Evolutionary conservation across 768 basidiomycete species (phyloP), one percentile per base, ranked within the genome.

Genomic region (Xerocomus brunneocitrinus): DNA sequence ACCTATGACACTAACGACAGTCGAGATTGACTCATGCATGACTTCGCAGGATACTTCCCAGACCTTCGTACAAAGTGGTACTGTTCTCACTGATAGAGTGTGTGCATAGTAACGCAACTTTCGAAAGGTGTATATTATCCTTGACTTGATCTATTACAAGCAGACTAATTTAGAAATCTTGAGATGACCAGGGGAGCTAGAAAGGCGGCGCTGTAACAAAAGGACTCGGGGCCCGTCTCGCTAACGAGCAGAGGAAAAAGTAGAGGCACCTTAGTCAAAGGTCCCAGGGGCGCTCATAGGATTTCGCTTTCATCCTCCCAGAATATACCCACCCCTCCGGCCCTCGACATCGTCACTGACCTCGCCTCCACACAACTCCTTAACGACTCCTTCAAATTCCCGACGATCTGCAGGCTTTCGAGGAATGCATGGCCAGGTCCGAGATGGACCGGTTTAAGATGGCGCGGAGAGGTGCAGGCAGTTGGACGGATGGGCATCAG

Each of bases 361-460:
- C 28, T 35, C 48, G 1, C 14, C 28, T 7, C 51, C 58, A 27
- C 74, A 69, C 4, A 71, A 49, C 13, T 79, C 78, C 10, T 67
- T 70, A 53, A 83, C 30, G 73, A 71, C 58, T 83, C 80, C 14
- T 82, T 27, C 71, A 8, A 19, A 19, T 19, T 19, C 19, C 19
- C 19, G 19, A 81, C 67, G 24, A 76, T 66, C 12, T 81, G 74
- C 8, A 71, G 79, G 13, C 78, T 76, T 3, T 78, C 71, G 13
- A 83, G 74, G 65, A 72, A 83, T 2, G 69, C 66, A 64, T 81
- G 82, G 58, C 82, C 82, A 0, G 77, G 77, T 14, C 74, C 55
- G 16, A 65, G 64, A 24, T 76, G 67, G 24, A 67, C 62, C 4
- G 66, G 59, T 10, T 55, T 52, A 34, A 65, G 67, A 35, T 55